Evolutionary conservation across 768 basidiomycete species (phyloP).

Genomic region (Mycena olivaceomarginata): DNA sequence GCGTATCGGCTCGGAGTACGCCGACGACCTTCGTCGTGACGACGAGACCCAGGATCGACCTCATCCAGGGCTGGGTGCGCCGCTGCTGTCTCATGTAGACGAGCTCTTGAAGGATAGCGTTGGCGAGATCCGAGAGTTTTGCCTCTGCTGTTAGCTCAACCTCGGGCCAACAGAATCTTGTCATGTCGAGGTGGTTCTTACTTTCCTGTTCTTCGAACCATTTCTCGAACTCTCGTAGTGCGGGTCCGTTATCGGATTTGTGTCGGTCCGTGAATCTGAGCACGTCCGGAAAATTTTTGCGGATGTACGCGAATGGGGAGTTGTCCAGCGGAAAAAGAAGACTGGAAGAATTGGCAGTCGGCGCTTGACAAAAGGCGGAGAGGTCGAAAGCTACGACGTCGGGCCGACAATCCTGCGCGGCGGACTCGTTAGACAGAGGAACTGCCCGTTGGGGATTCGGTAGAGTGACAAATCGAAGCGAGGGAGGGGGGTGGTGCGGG

Average conservation of each 20-base stretch:
- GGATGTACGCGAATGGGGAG: constrained; percentile 26
- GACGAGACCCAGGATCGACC: constrained; percentile 23
- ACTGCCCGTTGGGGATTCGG: constrained; percentile 22
- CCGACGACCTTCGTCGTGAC: constrained; percentile 22
- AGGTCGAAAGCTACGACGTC: constrained; percentile 14
- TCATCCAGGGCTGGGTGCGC: constrained; percentile 35
- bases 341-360: background rate
- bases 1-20: constrained; percentile 31
- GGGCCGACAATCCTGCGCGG: constrained; percentile 29
- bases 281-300: background rate
- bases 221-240: constrained; percentile 10
- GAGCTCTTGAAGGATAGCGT: constrained; percentile 27
- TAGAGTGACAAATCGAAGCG: constrained; percentile 19
- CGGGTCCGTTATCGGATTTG: too few species aligned
- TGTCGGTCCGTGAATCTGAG: background rate
- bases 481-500: constrained; percentile 7
- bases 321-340: background rate
- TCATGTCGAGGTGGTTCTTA: constrained; percentile 4
- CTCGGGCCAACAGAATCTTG: constrained; percentile 32
- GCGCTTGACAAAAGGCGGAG: constrained; percentile 14
- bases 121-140: background rate
- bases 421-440: constrained; percentile 21
- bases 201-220: constrained; percentile 22
- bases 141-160: constrained; percentile 11
- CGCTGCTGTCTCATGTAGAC: constrained; percentile 31